Base-by-base conservation (phyloP, 371 early-diverging fungal species). In the Mortierella sp. region DNA sequence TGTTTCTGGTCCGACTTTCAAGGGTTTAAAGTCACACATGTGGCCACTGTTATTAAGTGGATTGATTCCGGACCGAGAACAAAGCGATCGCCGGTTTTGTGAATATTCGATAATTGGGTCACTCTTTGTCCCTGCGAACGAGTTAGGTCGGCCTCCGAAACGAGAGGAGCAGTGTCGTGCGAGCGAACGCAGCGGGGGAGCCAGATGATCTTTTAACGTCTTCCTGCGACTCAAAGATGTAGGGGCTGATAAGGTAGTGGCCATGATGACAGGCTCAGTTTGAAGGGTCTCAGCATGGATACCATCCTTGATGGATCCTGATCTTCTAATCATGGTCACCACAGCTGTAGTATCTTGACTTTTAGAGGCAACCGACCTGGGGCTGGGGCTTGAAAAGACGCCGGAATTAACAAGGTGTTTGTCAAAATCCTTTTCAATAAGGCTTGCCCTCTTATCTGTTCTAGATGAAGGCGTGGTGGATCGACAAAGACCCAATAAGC, bases 141-240 rank as follows among this genome's bases (percentile, higher is more conserved):
- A 78, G 34, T 45, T 66, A 49, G 79, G 73, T 3, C 79, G 78
- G 34, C 49, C 55, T 15, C 68, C 47, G 53, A 78, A 68, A 9
- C 78, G 78, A 28, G 65, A 49, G 2, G 78, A 78, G 63, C 63
- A 78, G 29, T 66, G 79, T 34, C 74, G 65, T 9, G 79, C 79
- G 26, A 78, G 57, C 26, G 74, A 73, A 4, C 66, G 56, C 10
- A 78, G 72, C 4, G 77, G 65, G 15, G 45, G 69, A 42, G 58
- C 34, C 8, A 66, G 9, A 26, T 66, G 55, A 23, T 70, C 57
- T 49, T 73, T 78, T 23, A 78, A 37, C 2, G 79, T 78, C 64
- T 34, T 69, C 22, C 31, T 73, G 13, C 78, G 64, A 4, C 37
- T 47, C 42, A 73, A 15, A 0, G 56, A 31, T 1, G 69, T 22